These are phyloP conservation scores for Clarireedia sp. DNA, from an alignment of 2,329 filamentous ascomycete genomes.

Conservation along the genomic window DNA sequence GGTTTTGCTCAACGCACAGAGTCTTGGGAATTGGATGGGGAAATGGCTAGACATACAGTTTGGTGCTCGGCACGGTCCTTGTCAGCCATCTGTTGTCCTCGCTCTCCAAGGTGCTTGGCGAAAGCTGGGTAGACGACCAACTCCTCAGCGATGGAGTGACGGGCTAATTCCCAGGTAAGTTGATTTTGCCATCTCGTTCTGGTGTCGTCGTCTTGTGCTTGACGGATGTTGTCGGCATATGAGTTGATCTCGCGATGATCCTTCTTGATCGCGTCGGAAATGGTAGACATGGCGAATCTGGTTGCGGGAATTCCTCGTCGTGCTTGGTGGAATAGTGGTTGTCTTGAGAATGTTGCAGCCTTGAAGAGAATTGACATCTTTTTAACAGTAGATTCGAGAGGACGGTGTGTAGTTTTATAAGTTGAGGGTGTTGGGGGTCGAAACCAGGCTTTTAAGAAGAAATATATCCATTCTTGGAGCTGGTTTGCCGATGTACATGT, in stretches of 20 bases:
- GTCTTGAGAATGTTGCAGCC: too few species aligned
- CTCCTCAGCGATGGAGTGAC: conserved; percentile 42
- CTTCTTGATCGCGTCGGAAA: conserved; percentile 30
- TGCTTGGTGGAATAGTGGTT: too few species aligned
- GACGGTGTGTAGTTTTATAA: too few species aligned
- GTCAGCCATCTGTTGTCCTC: conserved; percentile 38
- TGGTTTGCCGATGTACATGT: too few species aligned
- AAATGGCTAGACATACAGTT: not conserved
- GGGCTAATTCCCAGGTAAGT: conserved; percentile 42
- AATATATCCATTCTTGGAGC: too few species aligned
- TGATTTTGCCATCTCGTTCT: conserved; percentile 38
- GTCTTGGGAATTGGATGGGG: not conserved
- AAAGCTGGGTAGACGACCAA: conserved; percentile 47
- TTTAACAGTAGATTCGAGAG: too few species aligned
- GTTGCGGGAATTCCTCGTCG: too few species aligned
- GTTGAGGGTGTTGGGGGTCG: too few species aligned
- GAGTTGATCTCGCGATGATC: conserved; percentile 33
- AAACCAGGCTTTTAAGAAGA: too few species aligned
- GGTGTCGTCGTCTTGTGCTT: conserved; percentile 31
- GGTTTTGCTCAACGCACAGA: not conserved
- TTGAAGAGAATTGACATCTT: too few species aligned
- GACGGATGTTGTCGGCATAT: conserved; percentile 37
- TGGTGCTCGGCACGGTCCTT: conserved; percentile 42
- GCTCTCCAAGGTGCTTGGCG: conserved; percentile 37
- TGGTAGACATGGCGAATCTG: conserved; percentile 1